Evolutionary conservation across 2,329 filamentous ascomycete genomes (phyloP), one percentile per base, ranked within the genome.

Genomic region (Hawksworthiomyces lignivorus): DNA sequence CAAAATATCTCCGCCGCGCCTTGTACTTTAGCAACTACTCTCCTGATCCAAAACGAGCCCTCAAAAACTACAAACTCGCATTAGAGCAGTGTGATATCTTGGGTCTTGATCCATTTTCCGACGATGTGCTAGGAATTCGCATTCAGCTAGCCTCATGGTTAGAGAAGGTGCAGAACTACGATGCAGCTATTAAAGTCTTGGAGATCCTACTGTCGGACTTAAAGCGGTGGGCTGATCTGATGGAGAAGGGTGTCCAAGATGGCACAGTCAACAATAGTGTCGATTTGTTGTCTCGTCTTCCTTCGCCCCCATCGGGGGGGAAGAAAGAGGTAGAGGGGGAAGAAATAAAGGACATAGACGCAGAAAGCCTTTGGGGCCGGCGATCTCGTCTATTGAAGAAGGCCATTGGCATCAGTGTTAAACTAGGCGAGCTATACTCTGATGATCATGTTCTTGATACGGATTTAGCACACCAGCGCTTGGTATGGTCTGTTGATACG

Each of bases 41-140:
- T 29, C 73, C 84, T 5, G 82, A 94, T 45, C 79, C 86, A 3
- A 74, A 83, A 45, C 73, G 84, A 41, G 89, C 90, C 1, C 69
- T 94, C 45, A 84, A 87, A 52, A 87, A 87, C 60, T 97, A 95
- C 60, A 81, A 81, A 54, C 75, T 84, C 50, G 88, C 89, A 4
- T 69, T 97, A 44, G 70, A 80, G 48, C 72, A 83, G 39, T 87
- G 87, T 44, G 68, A 80, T 37, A 80, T 87, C 54, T 57, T 84
- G 38, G 79, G 80, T 0, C 77, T 98, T 67, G 87, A 97, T 56
- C 87, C 86, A 0, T 94, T 89, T 58, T 89, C 85, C 4, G 85
- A 96, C 53, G 89, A 96, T 59, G 82, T 96, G 26, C 72, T 96
- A 52, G 92, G 92, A 8, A 80, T 97, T 39, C 87, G 88, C 56